A percentile compares a stretch with the other conserved stretches of the same genome.
These are phyloP conservation scores for Teratosphaeria nubilosa DNA, from an alignment of 2,329 filamentous ascomycete genomes.

Conservation along the genomic window DNA sequence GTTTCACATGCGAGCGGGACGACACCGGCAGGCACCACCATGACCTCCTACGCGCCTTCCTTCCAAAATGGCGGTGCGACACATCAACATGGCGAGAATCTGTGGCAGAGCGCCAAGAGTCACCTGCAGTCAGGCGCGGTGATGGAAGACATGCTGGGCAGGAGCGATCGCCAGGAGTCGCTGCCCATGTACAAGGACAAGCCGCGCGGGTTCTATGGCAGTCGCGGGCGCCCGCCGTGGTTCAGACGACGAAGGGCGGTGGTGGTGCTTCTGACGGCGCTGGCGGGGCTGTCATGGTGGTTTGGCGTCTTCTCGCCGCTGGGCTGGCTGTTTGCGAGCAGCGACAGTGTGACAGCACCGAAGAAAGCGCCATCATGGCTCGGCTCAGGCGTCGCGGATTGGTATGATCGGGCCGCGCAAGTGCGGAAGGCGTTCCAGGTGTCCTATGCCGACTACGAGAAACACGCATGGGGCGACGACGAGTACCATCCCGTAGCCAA, in stretches of 20 bases:
- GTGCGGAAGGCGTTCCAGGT: constrained; percentile 84
- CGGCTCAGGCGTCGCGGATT: constrained; percentile 45
- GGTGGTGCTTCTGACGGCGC: constrained; percentile 43
- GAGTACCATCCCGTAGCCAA: constrained; percentile 79
- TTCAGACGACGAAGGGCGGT: constrained; percentile 55
- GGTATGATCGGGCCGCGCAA: constrained; percentile 64
- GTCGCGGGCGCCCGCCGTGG: constrained; percentile 45
- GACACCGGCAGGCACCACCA: not conserved
- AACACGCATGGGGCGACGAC: constrained; percentile 89
- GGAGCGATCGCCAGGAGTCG: constrained; percentile 42
- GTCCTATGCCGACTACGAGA: constrained; percentile 87
- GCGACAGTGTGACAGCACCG: not conserved
- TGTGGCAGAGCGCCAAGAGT: constrained; percentile 9
- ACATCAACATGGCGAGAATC: constrained; percentile 28
- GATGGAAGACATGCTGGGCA: not conserved
- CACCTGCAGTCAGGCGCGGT: not conserved
- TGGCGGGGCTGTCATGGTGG: constrained; percentile 56
- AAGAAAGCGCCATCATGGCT: constrained; percentile 13
- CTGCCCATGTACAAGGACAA: constrained; percentile 99
- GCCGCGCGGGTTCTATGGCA: constrained; percentile 62
- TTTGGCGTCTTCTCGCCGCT: constrained; percentile 48
- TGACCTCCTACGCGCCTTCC: not conserved
- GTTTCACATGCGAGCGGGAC: not conserved
- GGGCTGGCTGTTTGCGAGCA: constrained; percentile 12
- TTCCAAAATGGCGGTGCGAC: constrained; percentile 20